Conservation (phyloP, 192 early-diverging fungal species). For the Backusella tarrabulga region DNA sequence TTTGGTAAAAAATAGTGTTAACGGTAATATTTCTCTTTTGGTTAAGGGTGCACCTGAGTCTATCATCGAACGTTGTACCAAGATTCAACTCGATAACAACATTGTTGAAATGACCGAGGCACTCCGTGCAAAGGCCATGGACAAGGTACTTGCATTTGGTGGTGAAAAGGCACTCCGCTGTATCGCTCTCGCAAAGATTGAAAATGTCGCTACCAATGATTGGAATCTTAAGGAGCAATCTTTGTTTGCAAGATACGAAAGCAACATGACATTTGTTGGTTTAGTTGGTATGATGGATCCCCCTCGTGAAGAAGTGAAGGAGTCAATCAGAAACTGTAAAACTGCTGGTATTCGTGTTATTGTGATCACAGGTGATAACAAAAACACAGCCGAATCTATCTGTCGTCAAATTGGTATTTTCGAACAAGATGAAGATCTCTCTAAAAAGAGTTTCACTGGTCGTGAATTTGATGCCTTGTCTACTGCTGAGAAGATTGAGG, state of each 20-base stretch:
- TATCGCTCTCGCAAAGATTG: conserved; percentile 86
- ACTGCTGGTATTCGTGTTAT: conserved; percentile 97
- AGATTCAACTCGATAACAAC: conserved; percentile 47
- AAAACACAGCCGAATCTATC: conserved; percentile 95
- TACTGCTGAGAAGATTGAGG: conserved; percentile 65
- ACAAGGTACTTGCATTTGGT: conserved; percentile 75
- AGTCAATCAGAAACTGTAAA: conserved; percentile 83
- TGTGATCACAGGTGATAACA: conserved; percentile 98
- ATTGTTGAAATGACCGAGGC: conserved; percentile 62
- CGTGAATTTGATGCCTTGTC: conserved; percentile 92
- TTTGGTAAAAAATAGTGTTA: conserved; percentile 50
- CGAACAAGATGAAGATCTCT: conserved; percentile 58
- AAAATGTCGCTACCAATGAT: conserved; percentile 52
- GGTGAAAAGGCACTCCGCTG: conserved; percentile 79
- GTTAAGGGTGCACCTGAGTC: conserved; percentile 97
- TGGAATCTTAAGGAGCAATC: conserved; percentile 59
- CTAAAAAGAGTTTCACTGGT: conserved; percentile 80
- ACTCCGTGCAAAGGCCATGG: conserved; percentile 57
- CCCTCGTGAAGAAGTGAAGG: conserved; percentile 87
- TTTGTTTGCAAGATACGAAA: conserved; percentile 73
- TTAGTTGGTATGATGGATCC: conserved; percentile 98
- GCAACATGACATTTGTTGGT: conserved; percentile 91
- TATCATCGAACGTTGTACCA: conserved; percentile 84
- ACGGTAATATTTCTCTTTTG: conserved; percentile 51
- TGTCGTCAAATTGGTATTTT: conserved; percentile 96